Evolutionary conservation across 1,139 yeast species (phyloP).

Genomic region (Debaryomyces psychrophilus): DNA sequence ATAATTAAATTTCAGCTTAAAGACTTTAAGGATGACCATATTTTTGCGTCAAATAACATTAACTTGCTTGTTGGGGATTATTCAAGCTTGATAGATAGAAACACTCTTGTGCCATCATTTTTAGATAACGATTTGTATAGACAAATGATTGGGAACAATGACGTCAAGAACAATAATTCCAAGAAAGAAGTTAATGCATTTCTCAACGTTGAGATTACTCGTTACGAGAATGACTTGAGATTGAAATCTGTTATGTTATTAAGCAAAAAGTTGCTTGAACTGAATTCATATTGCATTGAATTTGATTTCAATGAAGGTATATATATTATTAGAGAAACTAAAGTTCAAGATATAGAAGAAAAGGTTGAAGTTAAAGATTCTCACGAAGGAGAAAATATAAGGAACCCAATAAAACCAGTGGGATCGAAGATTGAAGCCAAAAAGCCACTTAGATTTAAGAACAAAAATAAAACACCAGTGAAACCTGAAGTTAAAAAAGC

Average conservation of each 20-base stretch:
- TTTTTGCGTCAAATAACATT: slow-evolving; percentile 35
- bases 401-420: not conserved
- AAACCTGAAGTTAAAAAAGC: slow-evolving; percentile 7
- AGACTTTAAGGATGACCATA: slow-evolving; percentile 60
- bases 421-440: not conserved
- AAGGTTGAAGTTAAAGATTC: not conserved
- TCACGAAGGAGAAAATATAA: slow-evolving; percentile 5
- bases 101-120: slow-evolving; percentile 30
- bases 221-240: slow-evolving; percentile 30
- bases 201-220: slow-evolving; percentile 14
- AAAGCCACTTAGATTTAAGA: not conserved
- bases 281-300: slow-evolving; percentile 13
- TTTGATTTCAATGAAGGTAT: slow-evolving; percentile 14
- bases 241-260: slow-evolving; percentile 25
- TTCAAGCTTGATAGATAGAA: slow-evolving; percentile 19
- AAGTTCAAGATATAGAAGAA: not conserved
- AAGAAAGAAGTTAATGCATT: not conserved
- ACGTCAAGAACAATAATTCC: not conserved
- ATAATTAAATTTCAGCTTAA: slow-evolving; percentile 55
- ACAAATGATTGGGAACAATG: not conserved
- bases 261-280: slow-evolving; percentile 21
- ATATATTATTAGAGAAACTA: not conserved
- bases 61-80: slow-evolving; percentile 40
- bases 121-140: slow-evolving; percentile 23
- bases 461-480: not conserved